These are phyloP conservation scores for Cenchrus purpureus DNA, from an alignment of 176 grass and related monocot genomes.

Conservation along the genomic window DNA sequence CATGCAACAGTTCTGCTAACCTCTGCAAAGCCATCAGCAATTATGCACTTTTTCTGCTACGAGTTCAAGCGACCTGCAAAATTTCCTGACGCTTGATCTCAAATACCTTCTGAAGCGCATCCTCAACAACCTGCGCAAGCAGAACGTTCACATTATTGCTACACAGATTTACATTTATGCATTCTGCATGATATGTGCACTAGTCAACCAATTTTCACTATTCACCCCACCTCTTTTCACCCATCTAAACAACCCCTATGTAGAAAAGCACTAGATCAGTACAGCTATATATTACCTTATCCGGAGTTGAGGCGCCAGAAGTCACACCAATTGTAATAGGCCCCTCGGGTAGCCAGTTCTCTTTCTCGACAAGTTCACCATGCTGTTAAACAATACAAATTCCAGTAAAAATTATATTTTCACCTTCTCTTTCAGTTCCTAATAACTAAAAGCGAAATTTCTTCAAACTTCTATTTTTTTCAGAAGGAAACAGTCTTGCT, in stretches of 20 bases:
- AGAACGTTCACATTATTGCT: neutral
- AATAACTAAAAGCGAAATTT: neutral
- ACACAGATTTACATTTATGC: neutral
- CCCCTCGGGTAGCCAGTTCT: slow-evolving; percentile 87
- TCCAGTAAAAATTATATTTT: slow-evolving; percentile 7
- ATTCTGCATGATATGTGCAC: neutral
- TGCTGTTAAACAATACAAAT: slow-evolving; percentile 59
- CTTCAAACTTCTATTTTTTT: neutral
- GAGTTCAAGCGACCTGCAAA: slow-evolving; percentile 60
- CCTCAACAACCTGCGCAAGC: slow-evolving; percentile 78
- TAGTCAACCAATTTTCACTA: no score
- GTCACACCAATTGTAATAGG: slow-evolving; percentile 85
- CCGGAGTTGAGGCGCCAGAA: slow-evolving; percentile 92
- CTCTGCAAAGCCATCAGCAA: slow-evolving; percentile 26
- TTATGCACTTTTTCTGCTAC: slow-evolving; percentile 11
- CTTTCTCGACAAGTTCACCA: slow-evolving; percentile 86
- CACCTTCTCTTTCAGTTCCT: neutral
- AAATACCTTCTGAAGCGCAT: slow-evolving; percentile 65
- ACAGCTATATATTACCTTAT: slow-evolving; percentile 63
- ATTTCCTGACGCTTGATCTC: slow-evolving; percentile 91
- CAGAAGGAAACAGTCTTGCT: neutral
- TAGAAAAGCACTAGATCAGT: neutral
- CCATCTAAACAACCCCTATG: neutral
- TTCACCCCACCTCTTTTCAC: no score
- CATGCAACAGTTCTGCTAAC: slow-evolving; percentile 33